Base-by-base conservation (phyloP, 2,329 filamentous ascomycete genomes). In the Alternaria ethzedia region DNA sequence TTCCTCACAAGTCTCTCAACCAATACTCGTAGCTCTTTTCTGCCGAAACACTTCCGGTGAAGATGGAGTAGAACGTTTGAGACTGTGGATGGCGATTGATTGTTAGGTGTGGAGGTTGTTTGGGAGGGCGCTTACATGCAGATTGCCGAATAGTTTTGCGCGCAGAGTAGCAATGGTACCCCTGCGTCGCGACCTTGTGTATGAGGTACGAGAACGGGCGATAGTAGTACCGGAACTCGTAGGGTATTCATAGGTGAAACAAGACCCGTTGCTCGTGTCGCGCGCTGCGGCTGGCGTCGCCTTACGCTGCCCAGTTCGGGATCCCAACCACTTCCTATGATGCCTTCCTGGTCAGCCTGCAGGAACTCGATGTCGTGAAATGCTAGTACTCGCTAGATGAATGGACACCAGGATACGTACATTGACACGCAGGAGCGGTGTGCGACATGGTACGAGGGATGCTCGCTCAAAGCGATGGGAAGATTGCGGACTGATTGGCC, bases 121-220 rank as follows among this genome's bases (percentile, higher is more conserved):
- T 52, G 44, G 44, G 43, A 65, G 67, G 68, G 70, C 71, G 70
- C 67, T 70, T 70, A 68, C 58, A 58, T 69, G 67, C 63, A 67
- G 62, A 59, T 65, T 57, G 63, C 61, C 54, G 58, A 57, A 57
- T 20, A 25, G 30, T 41, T 32, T 50, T 41, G 47, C 57, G 32
- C 57, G 32, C 57, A 54, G 47, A 54, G 56, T 58, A 28, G 60
- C 59, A 36, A 54, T 46, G 12, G 55, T 57, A 59, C 68, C 74
- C 75, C 71, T 77, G 75, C 71, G 57, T 63, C 50, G 60, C 68
- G 59, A 63, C 73, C 69, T 68, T 69, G 72, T 71, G 71, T 67
- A 47, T 59, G 36, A 41, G 58, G 63, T 52, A 44, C 49, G 64
- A 54, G 47, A 59, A 61, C 61, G 66, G 51, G 45, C 47, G 66